phyloP scores from a whole-genome alignment of 768 basidiomycete genomes.

The Serendipita sp. region DNA sequence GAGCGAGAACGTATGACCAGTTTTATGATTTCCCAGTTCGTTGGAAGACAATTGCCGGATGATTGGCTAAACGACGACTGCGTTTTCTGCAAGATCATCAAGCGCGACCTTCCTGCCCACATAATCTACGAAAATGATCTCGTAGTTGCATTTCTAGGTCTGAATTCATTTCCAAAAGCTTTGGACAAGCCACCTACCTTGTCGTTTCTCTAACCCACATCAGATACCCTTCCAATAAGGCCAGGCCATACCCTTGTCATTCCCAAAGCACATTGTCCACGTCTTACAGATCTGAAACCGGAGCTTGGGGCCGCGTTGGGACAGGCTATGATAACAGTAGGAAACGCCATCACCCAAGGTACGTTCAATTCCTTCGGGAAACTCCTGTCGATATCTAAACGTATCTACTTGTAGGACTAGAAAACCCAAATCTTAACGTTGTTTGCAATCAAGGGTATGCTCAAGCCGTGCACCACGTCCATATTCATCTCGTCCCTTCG shows the following conservation, averaged over 20 bases:
- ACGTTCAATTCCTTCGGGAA: slow-evolving; percentile 9
- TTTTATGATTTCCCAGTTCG: slow-evolving; percentile 51
- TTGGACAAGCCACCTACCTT: too few species aligned
- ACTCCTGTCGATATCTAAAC: not conserved
- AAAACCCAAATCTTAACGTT: slow-evolving; percentile 53
- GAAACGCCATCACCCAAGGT: slow-evolving; percentile 48
- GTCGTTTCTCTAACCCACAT: not conserved
- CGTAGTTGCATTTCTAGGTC: slow-evolving; percentile 50
- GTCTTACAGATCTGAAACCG: slow-evolving; percentile 47
- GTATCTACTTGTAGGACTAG: slow-evolving; percentile 27
- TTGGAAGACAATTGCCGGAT: slow-evolving; percentile 27
- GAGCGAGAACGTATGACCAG: slow-evolving; percentile 38
- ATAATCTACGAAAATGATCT: slow-evolving; percentile 44
- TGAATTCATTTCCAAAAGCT: not conserved
- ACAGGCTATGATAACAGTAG: slow-evolving; percentile 40
- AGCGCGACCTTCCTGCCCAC: slow-evolving; percentile 28
- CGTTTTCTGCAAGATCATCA: slow-evolving; percentile 50
- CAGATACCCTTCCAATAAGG: slow-evolving; percentile 54
- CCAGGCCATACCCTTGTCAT: slow-evolving; percentile 54
- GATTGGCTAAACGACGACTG: slow-evolving; percentile 38
- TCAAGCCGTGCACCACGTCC: slow-evolving; percentile 65
- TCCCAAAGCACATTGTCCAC: slow-evolving; percentile 44
- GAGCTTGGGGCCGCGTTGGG: slow-evolving; percentile 45
- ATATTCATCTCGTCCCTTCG: slow-evolving; percentile 63
- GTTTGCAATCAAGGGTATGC: slow-evolving; percentile 74